Base-by-base conservation (phyloP, 805 yeast species). In the Metschnikowia kunwiensis region DNA sequence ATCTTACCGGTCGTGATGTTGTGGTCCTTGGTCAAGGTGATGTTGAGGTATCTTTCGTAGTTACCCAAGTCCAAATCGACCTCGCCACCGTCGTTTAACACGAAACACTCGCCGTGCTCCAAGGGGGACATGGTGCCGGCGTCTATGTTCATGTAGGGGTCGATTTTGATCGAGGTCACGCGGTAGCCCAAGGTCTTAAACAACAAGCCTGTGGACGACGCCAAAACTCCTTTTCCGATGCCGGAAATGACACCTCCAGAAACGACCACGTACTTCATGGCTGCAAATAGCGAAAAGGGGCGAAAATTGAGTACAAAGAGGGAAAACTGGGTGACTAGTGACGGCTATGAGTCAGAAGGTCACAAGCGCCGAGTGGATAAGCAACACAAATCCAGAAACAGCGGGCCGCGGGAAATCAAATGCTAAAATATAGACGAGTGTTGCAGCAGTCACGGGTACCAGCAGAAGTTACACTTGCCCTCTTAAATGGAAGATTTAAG, bases 221-320 rank as follows among this genome's bases (percentile, higher is more conserved):
- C 98, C 42, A 84, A 74, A 46, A 93, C 98, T 65, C 99, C 99
- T 64, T 93, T 93, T 63, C 99, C 99, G 61, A 93, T 93, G 69
- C 99, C 99, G 54, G 96, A 86, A 53, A 93, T 93, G 54, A 93
- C 99, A 77, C 98, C 98, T 63, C 98, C 98, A 42, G 97, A 89
- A 30, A 93, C 98, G 56, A 93, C 94, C 56, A 93, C 97, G 96
- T 88, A 93, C 69, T 93, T 93, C 97, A 93, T 91, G 5, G 5
- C 15, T 21, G 17, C 6, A 11, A 26, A 6, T 6, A 26, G 31
- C n/a, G 21, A 23, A 30, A 14, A 22, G 17, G 13, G 16, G 20
- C 4, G 9, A 34, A 27, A 21, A 14, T 7, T 11, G 7, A 16
- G 14, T 9, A 19, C 10, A 12, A 19, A 28, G 17, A 17, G 9